A percentile compares a stretch with the other conserved stretches of the same genome.
Evolutionary conservation across 495 filamentous ascomycete species (phyloP).

Genomic region (Lasiosphaeria miniovina): DNA sequence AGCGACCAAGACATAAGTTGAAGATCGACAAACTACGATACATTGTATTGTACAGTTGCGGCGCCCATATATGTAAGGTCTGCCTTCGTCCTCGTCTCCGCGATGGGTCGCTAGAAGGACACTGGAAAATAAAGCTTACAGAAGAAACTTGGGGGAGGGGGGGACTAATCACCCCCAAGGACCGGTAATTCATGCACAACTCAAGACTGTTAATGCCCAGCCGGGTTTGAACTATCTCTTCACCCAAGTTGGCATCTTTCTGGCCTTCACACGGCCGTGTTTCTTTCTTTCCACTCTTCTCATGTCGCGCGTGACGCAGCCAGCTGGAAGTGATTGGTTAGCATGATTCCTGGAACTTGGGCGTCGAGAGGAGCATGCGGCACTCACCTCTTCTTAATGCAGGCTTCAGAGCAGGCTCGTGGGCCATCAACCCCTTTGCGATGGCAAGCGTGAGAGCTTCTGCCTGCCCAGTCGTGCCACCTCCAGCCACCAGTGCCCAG

Average conservation of each 20-base stretch:
- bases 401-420: slow-evolving; percentile 88
- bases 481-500: slow-evolving; percentile 77
- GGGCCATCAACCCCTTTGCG: slow-evolving; percentile 79
- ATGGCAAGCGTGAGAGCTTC: slow-evolving; percentile 93
- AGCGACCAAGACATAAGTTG: too few species aligned
- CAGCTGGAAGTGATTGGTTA: slow-evolving; percentile 57
- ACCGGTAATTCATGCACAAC: slow-evolving; percentile 20
- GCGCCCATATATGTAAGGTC: slow-evolving; percentile 3
- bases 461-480: slow-evolving; percentile 91
- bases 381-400: slow-evolving; percentile 81
- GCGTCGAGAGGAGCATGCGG: slow-evolving; percentile 3
- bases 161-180: slow-evolving; percentile 11
- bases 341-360: slow-evolving; percentile 14
- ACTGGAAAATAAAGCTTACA: slow-evolving; percentile 20
- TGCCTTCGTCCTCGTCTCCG: background rate
- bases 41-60: slow-evolving; percentile 25
- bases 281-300: slow-evolving; percentile 98
- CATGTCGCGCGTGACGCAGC: slow-evolving; percentile 85
- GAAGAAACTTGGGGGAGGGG: slow-evolving; percentile 10
- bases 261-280: slow-evolving; percentile 87
- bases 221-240: slow-evolving; percentile 58
- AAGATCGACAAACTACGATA: background rate
- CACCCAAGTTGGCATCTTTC: slow-evolving; percentile 98
- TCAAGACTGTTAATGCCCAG: slow-evolving; percentile 11
- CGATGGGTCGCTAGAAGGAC: slow-evolving; percentile 18